Percentiles rank a stretch among this genome's conserved stretches.
Conservation (phyloP, 225 moss, liverwort and hornwort species). For the Bryum argenteum region DNA sequence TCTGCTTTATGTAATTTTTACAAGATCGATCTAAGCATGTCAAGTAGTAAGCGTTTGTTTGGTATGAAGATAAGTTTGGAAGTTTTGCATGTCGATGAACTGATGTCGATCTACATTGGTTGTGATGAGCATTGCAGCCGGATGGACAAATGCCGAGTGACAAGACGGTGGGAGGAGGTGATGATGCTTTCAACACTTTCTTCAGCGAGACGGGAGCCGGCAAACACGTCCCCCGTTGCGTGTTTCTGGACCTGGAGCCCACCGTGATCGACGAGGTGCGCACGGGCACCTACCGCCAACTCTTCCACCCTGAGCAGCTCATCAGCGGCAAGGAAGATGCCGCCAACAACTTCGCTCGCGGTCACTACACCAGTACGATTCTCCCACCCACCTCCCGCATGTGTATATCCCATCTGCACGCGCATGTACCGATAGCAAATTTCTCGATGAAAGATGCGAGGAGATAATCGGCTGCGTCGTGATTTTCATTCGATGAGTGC, state of each 20-base stretch:
- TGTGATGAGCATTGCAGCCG: constrained; percentile 28
- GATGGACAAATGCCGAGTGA: constrained; percentile 53
- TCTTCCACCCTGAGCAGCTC: constrained; percentile 44
- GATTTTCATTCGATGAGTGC: too few relatives aligned
- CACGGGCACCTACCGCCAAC: constrained; percentile 44
- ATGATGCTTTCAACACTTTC: constrained; percentile 43
- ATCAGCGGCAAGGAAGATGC: constrained; percentile 44
- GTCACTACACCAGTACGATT: constrained; percentile 30
- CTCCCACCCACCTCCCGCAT: too few relatives aligned
- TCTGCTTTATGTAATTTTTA: not conserved
- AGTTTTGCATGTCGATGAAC: too few relatives aligned
- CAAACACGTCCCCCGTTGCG: constrained; percentile 44
- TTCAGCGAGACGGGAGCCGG: constrained; percentile 52
- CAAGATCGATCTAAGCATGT: not conserved
- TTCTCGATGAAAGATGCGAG: too few relatives aligned
- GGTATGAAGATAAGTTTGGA: not conserved
- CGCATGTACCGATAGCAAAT: too few relatives aligned
- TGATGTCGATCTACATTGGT: too few relatives aligned
- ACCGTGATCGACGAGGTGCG: constrained; percentile 53
- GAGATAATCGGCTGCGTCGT: too few relatives aligned
- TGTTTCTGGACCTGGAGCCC: constrained; percentile 52
- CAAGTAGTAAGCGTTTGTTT: not conserved
- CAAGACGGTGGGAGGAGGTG: constrained; percentile 41
- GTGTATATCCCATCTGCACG: too few relatives aligned
- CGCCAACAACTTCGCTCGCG: constrained; percentile 47